Evolutionary conservation across 192 early-diverging fungal species (phyloP), one percentile per base, ranked within the genome.

Genomic region (Coemansia sp.): DNA sequence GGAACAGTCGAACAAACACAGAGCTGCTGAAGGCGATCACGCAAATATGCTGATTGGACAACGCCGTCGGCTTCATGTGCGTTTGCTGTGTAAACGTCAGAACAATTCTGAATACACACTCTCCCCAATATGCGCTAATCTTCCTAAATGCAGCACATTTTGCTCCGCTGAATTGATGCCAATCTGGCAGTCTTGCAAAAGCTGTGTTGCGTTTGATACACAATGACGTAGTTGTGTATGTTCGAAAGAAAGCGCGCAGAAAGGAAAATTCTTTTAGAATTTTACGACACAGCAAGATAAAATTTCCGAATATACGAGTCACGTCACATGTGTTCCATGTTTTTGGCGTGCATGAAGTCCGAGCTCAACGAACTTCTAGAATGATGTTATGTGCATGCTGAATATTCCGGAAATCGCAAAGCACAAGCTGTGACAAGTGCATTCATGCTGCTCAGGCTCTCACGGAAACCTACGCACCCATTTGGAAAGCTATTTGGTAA

Each of bases 1-100:
- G 29, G 29, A 29, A 29, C 29, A 29, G 29, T 29, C 29, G 3
- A 29, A 3, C 29, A 1, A 29, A 3, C 29, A 29, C 38, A 40
- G 5, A 8, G 5, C 11, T 1, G 38, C 38, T 40, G 13, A 45
- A 17, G 42, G 42, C 42, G 15, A 45, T 45, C 42, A 17, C 42
- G 42, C 42, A 13, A 45, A 45, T 45, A 45, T 17, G 42, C 42
- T 45, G 42, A 45, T 45, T 45, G 42, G 42, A 45, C 42, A 45
- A 5, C 42, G 22, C 5, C 4, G 1, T 17, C 17, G 14, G 42
- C 17, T 17, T 45, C 42, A 7, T 45, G 42, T 45, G 5, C 0
- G 4, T 17, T 17, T 13, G 11, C 11, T 40, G 7, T 13, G 5
- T 1, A 40, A 8, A 40, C 9, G 11, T 2, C 38, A 40, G 9